Percentiles rank a stretch among this genome's conserved stretches.
phyloP scores from a whole-genome alignment of 2,329 filamentous ascomycete species.

The Calonectria pauciramosa region DNA sequence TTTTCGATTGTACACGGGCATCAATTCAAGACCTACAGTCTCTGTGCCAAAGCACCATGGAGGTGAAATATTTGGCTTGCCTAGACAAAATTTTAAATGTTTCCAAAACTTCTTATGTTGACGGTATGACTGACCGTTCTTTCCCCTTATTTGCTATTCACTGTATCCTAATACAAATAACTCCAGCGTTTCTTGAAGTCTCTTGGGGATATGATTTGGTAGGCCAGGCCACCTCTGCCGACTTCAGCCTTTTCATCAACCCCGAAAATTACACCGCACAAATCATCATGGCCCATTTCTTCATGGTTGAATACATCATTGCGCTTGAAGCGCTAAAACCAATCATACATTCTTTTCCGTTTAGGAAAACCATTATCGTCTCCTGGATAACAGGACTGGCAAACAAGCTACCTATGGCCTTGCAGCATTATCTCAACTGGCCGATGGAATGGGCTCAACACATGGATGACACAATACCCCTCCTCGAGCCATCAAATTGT shows the following conservation, averaged over 20 bases:
- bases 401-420: conserved; percentile 7
- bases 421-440: conserved; percentile 26
- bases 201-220: conserved; percentile 17
- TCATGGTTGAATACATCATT: conserved; percentile 30
- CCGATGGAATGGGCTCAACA: conserved; percentile 16
- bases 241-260: conserved; percentile 29
- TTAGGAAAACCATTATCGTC: conserved; percentile 16
- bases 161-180: neutral
- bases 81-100: conserved; percentile 14
- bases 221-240: conserved; percentile 12
- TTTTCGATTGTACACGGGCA: neutral
- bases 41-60: conserved; percentile 24
- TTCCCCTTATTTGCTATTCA: neutral
- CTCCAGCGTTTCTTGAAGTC: conserved; percentile 9
- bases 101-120: conserved; percentile 6
- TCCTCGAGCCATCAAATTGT: neutral
- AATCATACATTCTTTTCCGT: conserved; percentile 28
- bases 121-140: conserved; percentile 23
- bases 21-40: conserved; percentile 16
- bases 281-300: conserved; percentile 34
- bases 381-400: conserved; percentile 26
- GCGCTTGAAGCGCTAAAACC: conserved; percentile 10
- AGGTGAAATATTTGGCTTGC: conserved; percentile 22
- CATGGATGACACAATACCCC: neutral
- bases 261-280: conserved; percentile 21